Evolutionary conservation across 495 filamentous ascomycete species (phyloP), one percentile per base, ranked within the genome.

Genomic region (Aspergillus heteromorphus): DNA sequence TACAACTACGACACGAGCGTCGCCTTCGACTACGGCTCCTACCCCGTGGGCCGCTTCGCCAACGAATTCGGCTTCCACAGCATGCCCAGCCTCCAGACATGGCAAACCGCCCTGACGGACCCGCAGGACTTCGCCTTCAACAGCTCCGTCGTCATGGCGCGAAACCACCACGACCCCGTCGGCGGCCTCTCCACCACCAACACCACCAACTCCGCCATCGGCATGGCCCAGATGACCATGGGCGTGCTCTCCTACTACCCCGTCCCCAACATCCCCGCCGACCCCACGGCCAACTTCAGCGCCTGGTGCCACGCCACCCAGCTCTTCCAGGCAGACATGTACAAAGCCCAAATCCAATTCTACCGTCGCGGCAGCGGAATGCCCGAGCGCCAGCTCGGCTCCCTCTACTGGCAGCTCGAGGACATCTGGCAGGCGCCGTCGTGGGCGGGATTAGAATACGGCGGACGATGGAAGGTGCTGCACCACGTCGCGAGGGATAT

Each of bases 401-500:
- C 76, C 5, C 62, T 87, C 7, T 87, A 87, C 63, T 87, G 85
- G 85, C 84, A 87, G 63, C 68, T 87, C 1, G 81, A 87, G 55
- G 84, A 87, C 65, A 81, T 86, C 59, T 87, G 84, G 84, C 81
- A 84, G 60, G 84, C 83, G 7, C 83, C 84, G 0, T 81, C 83
- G 0, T 87, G 84, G 84, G 81, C 84, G 0, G 71, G 81, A 0
- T 82, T 84, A 45, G 83, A 85, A 66, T 83, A 81, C 48, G 77
- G 79, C 54, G 83, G 83, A 2, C 73, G 85, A 4, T 86, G 83
- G 83, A 87, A 87, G 59, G 74, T 83, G 4, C 69, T 87, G 21
- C 83, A 87, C 56, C 81, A 86, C 38, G 68, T 73, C 0, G 79
- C 78, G 1, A 79, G 78, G 49, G 83, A 87, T 45, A 77, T 85